Base-by-base conservation (phyloP, 305 asterid species). In the Fraxinus platypoda region DNA sequence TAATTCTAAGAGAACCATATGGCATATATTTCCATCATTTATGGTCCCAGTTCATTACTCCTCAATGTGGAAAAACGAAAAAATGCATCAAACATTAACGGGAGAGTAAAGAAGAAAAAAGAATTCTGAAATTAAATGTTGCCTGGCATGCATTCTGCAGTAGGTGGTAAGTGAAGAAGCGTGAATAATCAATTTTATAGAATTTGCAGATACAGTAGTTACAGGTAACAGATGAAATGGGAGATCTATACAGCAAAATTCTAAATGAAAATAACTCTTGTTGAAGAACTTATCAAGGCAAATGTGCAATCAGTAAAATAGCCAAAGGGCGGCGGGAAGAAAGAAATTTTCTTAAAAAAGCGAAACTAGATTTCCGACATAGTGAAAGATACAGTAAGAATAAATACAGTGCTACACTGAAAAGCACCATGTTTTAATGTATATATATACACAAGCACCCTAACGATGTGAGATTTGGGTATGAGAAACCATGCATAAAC, bases 141-240 rank as follows among this genome's bases (percentile, higher is more conserved):
- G n/a, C 43, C 66, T 76, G 25, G 5, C n/a, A 52, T 52, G 26
- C 41, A 30, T 62, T 71, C 54, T 57, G 75, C 75, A 81, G 82
- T 78, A 13, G 62, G 19, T 13, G 62, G 8, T 4, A 52, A 2
- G 17, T 43, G 52, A 52, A 17, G 19, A 17, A 52, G 62, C 62
- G 0, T 52, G 62, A 52, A 52, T 52, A 52, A 52, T 13, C 19
- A 52, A 52, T 15, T 5, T 13, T 52, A 52, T 15, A 17, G 19
- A 52, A n/a, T 1, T 4, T 52, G 21, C 64, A 15, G n/a, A 52
- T 15, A 52, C 64, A 52, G 21, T 52, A 52, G 64, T 3, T 43
- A 43, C 4, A 4, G 2, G 6, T 6, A 52, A 52, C 8, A 5
- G 25, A 57, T 57, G 68, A 19, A 57, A 57, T 19, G 28, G 28